Base-by-base conservation (phyloP, 176 grass and related monocot species). In the Olyra latifolia region DNA sequence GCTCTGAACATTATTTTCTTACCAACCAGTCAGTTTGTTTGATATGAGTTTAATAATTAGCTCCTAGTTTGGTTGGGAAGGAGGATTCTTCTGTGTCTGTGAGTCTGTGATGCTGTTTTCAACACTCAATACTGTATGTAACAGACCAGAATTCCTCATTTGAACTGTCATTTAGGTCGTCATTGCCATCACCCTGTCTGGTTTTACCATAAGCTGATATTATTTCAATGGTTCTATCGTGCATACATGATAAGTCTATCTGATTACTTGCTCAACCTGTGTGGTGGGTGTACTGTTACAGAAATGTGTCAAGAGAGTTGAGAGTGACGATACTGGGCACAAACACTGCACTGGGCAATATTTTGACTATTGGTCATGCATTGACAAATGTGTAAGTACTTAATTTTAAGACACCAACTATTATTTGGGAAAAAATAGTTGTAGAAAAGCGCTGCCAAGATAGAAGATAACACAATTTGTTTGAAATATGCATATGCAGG, bases 271-370 rank as follows among this genome's bases (percentile, higher is more conserved):
- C 44, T 54, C 23, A 77, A 70, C 16, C 66, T 16, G 11, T 60
- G 35, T 29, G 22, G 32, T 80, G 12, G 0, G 46, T 48, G 3
- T 45, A 24, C 87, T 44, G 22, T 87, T 23, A 54, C 88, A 94
- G 88, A 80, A 41, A 80, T 94, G 91, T 17, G 47, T 90, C 41
- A 94, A 91, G 88, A 82, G 88, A 72, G 62, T 91, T 0, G 82
- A 94, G 49, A 81, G 66, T 13, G 85, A 88, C 68, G 88, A 94
- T 38, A 83, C 88, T 57, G 91, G 81, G 7, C 88, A 88, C 60
- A 94, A 94, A 60, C 91, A 94, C 50, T 94, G 91, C 81, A 93
- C 91, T 42, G 91, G 87, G 49, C 87, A 93, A 74, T 93, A 85
- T 62, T 93, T 93, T 68, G 91, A 91, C 76, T 93, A 90, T 20